These are phyloP conservation scores for Xylaria acuta DNA, from an alignment of 495 filamentous ascomycete genomes.

Conservation along the genomic window DNA sequence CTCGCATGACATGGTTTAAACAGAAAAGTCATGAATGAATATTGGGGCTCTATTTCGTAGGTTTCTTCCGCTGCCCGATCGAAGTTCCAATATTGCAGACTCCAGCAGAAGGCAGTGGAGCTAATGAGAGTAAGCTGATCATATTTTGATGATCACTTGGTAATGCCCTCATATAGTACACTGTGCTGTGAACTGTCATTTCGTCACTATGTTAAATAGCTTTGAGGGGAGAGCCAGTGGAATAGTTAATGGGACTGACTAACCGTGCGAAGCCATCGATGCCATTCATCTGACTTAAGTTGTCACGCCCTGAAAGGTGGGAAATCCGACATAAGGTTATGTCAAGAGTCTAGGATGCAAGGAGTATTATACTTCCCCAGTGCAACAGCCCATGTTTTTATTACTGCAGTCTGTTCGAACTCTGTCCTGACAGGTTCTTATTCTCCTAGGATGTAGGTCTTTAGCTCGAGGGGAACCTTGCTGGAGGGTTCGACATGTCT, in stretches of 20 bases:
- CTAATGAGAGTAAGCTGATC: not conserved
- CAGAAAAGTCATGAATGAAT: not conserved
- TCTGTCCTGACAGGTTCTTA: not conserved
- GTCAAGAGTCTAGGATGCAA: not conserved
- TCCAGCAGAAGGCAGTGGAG: not conserved
- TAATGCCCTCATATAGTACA: not conserved
- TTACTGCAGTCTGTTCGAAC: not conserved
- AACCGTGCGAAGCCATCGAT: not conserved
- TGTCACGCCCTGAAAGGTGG: not conserved
- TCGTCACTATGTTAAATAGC: too few species aligned
- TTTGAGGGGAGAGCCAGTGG: not conserved
- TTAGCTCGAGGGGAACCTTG: not conserved
- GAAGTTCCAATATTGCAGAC: not conserved
- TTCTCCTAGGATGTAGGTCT: not conserved
- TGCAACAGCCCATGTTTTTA: not conserved
- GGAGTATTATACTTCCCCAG: not conserved
- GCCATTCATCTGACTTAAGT: not conserved
- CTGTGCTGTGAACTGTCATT: not conserved
- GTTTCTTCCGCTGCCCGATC: constrained; percentile 8
- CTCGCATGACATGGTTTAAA: constrained; percentile 5
- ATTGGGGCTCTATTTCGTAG: not conserved
- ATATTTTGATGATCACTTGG: not conserved
- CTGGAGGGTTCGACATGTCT: not conserved
- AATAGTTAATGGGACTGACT: not conserved
- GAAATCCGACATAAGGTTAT: not conserved